Base-by-base conservation (phyloP, 1,284 basidiomycete species). In the Polyporus tsugae region DNA sequence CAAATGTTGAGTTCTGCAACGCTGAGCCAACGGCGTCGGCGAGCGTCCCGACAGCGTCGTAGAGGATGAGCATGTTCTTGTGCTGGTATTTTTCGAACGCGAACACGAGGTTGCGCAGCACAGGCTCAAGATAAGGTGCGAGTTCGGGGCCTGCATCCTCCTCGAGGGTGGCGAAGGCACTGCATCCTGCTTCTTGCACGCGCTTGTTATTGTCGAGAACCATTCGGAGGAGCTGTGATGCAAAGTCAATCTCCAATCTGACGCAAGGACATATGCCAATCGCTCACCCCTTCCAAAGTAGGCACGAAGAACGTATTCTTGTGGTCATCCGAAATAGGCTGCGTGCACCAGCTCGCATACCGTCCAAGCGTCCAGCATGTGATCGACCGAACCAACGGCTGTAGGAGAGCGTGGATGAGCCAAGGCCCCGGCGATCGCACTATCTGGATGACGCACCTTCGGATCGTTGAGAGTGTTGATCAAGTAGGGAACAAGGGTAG, bases 331-430 rank as follows among this genome's bases (percentile, higher is more conserved):
- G 87, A 93, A 71, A 87, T 86, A 35, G 92, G 89, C 73, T 94
- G 92, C 10, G 93, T 94, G 73, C 94, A 95, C 98, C 98, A 99
- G 77, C 92, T 95, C 44, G 97, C 96, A 81, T 99, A 99, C 61
- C 98, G 91, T n/a, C 97, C 97, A 17, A 99, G 86, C 0, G 97
- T 99, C 98, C 98, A 99, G 80, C 98, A 99, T 19, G 97, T 96
- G 79, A 99, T 99, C 15, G 97, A 98, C 64, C 98, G 93, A 7
- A 99, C 95, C 39, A 99, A 89, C 41, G 98, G 97, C 93, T 96
- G 76, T 25, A 33, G 58, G 70, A 60, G 60, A 67, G 65, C 22
- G 35, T 35, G 36, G n/a, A 22, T 65, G 35, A 60, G 33, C n/a
- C 33, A 1, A 41, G 25, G 35, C 25, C 6, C 22, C 13, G 22